Conservation (phyloP, 768 basidiomycete genomes). For the Strobilomyces echinocephalus region DNA sequence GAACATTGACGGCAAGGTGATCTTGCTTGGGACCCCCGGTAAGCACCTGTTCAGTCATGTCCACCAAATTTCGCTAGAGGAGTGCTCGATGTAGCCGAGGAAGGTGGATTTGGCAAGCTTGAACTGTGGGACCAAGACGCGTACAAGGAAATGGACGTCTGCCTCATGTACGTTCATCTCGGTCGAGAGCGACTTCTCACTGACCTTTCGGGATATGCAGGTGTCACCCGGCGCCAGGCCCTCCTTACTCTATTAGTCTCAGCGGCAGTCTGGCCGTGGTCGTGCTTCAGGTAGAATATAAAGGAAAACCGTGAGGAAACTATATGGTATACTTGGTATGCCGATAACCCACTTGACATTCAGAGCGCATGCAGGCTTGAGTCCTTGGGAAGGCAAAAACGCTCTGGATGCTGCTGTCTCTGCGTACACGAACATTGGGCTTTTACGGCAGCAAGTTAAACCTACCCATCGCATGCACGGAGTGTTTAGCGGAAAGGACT, state of each 20-base stretch:
- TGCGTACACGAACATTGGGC: slow-evolving; percentile 45
- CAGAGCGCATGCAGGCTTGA: slow-evolving; percentile 73
- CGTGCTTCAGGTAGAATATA: slow-evolving; percentile 56
- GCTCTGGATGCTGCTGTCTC: slow-evolving; percentile 77
- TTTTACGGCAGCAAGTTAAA: slow-evolving; percentile 75
- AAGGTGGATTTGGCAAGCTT: slow-evolving; percentile 72
- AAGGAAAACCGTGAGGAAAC: slow-evolving; percentile 62
- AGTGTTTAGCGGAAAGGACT: slow-evolving; percentile 68
- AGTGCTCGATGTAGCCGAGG: slow-evolving; percentile 56
- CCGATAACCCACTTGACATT: neutral
- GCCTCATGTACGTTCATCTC: slow-evolving; percentile 55
- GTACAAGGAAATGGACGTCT: slow-evolving; percentile 72
- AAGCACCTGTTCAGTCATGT: slow-evolving; percentile 1
- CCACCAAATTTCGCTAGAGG: neutral
- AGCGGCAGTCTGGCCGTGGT: slow-evolving; percentile 61
- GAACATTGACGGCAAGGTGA: slow-evolving; percentile 38
- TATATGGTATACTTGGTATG: neutral
- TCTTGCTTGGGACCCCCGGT: slow-evolving; percentile 76
- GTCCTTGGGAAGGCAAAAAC: slow-evolving; percentile 85
- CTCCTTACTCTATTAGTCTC: slow-evolving; percentile 60
- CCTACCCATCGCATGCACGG: slow-evolving; percentile 79
- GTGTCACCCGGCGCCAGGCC: slow-evolving; percentile 84
- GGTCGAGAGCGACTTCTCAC: neutral
- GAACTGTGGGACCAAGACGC: slow-evolving; percentile 63
- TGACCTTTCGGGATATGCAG: slow-evolving; percentile 31